Conservation (phyloP, 1,284 basidiomycete genomes). For the Malassezia equina region DNA sequence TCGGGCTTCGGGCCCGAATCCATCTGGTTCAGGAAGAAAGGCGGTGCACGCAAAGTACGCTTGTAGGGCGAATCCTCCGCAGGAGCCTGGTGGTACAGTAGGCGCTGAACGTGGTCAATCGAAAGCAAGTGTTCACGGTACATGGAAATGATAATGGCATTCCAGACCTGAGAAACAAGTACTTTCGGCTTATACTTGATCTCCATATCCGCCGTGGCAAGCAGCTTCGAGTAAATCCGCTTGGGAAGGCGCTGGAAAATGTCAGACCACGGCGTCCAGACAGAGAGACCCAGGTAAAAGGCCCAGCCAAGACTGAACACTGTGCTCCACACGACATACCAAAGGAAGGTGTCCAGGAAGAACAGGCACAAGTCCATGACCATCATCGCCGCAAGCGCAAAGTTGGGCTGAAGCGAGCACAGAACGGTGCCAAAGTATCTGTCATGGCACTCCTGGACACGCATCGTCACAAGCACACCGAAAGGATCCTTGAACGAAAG, state of each 20-base stretch:
- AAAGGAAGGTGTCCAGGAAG: constrained; percentile 48
- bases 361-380: constrained; percentile 47
- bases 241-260: constrained; percentile 48
- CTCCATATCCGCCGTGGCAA: constrained; percentile 48
- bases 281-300: constrained; percentile 47
- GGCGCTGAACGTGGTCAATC: constrained; percentile 48
- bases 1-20: constrained; percentile 47
- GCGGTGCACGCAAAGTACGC: constrained; percentile 46
- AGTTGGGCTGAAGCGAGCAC: constrained; percentile 44
- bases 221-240: constrained; percentile 48
- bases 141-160: constrained; percentile 49
- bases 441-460: constrained; percentile 43
- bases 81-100: constrained; percentile 48
- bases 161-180: constrained; percentile 48
- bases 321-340: constrained; percentile 49
- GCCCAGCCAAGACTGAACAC: constrained; percentile 48
- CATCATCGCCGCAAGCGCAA: constrained; percentile 44
- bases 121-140: constrained; percentile 47
- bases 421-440: constrained; percentile 45
- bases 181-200: constrained; percentile 49
- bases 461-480: constrained; percentile 45
- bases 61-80: constrained; percentile 44
- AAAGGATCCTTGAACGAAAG: constrained; percentile 47
- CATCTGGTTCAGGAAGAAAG: constrained; percentile 47
- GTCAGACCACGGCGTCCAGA: constrained; percentile 48